Base-by-base conservation (phyloP, 768 basidiomycete genomes). In the Termitomyces eurrhizus region DNA sequence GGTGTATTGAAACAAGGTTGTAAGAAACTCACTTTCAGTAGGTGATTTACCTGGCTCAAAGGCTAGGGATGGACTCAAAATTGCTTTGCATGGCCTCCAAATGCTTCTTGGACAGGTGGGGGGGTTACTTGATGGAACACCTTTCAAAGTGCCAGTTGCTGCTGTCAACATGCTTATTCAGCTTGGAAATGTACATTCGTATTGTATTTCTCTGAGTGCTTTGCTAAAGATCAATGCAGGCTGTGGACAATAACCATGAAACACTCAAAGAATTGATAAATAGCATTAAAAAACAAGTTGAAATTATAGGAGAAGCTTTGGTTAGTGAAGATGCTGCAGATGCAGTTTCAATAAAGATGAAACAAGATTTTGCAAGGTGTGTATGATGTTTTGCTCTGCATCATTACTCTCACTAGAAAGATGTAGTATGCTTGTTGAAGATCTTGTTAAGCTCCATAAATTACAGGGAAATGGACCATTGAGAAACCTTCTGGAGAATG, bases 401-500 rank as follows among this genome's bases (percentile, higher is more conserved):
- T 11, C 16, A 33, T 32, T n/a, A 4, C 11, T 5, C 16, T 35
- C n/a, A 8, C 18, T 51, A 9, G 33, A 3, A 18, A 50, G 16
- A 33, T 33, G 3, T 51, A 54, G 59, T 8, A 45, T 35, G 7
- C 41, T 60, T 26, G 18, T 49, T 37, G 3, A 45, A 13, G 29
- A 29, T 4, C 29, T 29, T 29, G 0, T 29, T 29, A 29, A 29
- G 29, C 29, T 29, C 1, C 1, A 29, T 29, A 29, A 29, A 29
- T 29, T 29, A 29, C 2, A 29, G 29, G 4, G 4, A 29, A 29
- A 29, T 4, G 4, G 29, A 29, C 4, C 4, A 29, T 29, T 2
- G 29, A 29, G 29, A 29, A 29, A 29, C 29, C 39, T 64, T 29
- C 21, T 67, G 33, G 44, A 64, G 13, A 59, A 54, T 45, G 61